phyloP scores from a whole-genome alignment of 495 filamentous ascomycete genomes.

The Annulohypoxylon maeteangense region DNA sequence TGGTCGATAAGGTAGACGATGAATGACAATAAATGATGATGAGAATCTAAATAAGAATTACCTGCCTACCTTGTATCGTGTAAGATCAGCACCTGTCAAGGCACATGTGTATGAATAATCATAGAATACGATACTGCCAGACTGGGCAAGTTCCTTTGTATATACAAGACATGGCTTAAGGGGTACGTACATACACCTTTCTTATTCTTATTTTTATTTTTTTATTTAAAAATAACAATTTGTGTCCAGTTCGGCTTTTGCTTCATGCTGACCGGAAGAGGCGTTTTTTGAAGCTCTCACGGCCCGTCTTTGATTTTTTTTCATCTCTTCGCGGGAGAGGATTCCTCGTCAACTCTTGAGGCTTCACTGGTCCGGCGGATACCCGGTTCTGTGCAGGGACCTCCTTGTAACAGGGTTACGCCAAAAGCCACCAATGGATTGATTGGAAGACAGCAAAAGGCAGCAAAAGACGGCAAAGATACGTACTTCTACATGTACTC shows the following conservation, averaged over 20 bases:
- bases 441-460: not conserved
- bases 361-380: conserved; percentile 40
- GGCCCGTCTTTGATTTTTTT: conserved; percentile 36
- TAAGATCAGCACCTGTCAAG: conserved; percentile 32
- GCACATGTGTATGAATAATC: conserved; percentile 21
- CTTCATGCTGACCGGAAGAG: conserved; percentile 32
- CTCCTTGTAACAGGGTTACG: conserved; percentile 32
- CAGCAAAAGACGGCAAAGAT: not conserved
- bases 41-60: conserved; percentile 41
- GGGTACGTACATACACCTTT: conserved; percentile 5
- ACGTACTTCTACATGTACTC: conserved; percentile 9
- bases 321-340: conserved; percentile 12
- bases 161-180: conserved; percentile 5
- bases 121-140: conserved; percentile 3
- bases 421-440: conserved; percentile 22
- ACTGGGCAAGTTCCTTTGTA: not conserved
- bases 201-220: conserved; percentile 3
- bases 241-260: conserved; percentile 11
- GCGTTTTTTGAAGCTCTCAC: conserved; percentile 41
- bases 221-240: too few species aligned
- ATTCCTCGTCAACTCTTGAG: conserved; percentile 29
- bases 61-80: conserved; percentile 26
- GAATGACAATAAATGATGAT: conserved; percentile 41
- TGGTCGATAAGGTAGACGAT: conserved; percentile 30
- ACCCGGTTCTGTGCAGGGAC: conserved; percentile 34